These are phyloP conservation scores for Naganishia albida DNA, from an alignment of 1,284 basidiomycete genomes.

Conservation along the genomic window DNA sequence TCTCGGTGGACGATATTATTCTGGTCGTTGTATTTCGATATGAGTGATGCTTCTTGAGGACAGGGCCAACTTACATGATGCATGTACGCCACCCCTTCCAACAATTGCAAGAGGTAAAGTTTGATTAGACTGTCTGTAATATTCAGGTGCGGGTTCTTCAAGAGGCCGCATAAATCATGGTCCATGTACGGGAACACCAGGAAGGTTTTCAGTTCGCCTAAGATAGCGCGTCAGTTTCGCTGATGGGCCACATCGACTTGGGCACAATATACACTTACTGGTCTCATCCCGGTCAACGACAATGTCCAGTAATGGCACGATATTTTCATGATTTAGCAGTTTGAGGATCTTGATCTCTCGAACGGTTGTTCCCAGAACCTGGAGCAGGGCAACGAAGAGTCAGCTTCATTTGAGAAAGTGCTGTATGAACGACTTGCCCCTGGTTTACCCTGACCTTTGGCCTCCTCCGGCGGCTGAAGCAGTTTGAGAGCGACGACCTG, in stretches of 20 bases:
- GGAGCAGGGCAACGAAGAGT: conserved; percentile 2
- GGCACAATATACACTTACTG: conserved; percentile 5
- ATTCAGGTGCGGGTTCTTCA: conserved; percentile 85
- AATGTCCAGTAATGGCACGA: conserved; percentile 91
- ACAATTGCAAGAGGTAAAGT: conserved; percentile 90
- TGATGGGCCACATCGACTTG: conserved; percentile 45
- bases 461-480: conserved; percentile 92
- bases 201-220: conserved; percentile 63
- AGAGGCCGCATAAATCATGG: conserved; percentile 91
- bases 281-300: conserved; percentile 58
- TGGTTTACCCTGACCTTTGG: conserved; percentile 26
- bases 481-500: conserved; percentile 87
- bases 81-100: conserved; percentile 93
- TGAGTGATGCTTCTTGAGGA: background rate
- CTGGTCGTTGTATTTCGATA: conserved; percentile 54
- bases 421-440: conserved; percentile 62
- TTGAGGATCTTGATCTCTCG: conserved; percentile 99
- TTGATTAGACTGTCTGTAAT: conserved; percentile 83
- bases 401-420: background rate
- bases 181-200: conserved; percentile 99
- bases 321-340: conserved; percentile 76
- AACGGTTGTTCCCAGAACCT: conserved; percentile 83
- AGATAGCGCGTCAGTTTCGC: conserved; percentile 45
- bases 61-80: conserved; percentile 66
- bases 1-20: conserved; percentile 96